Evolutionary conservation across 352 stramenopile species (phyloP), one percentile per base, ranked within the genome.

Genomic region (Globisporangium cylindrosporum): DNA sequence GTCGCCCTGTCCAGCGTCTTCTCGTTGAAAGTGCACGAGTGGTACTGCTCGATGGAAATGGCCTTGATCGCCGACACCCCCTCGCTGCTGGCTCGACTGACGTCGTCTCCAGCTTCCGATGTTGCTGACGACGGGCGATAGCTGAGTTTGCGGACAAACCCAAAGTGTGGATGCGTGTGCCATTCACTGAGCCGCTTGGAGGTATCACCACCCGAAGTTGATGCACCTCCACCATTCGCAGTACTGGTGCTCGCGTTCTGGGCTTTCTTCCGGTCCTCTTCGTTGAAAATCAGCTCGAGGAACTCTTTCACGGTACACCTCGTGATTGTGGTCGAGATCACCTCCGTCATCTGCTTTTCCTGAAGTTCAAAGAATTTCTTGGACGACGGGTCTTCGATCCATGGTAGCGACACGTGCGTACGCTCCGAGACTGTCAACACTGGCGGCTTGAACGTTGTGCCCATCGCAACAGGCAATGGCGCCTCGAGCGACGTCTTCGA

Each of bases 1-100:
- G 70, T 69, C 12, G 71, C 74, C 54, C 80, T 85, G 7, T 78
- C 73, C 51, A 78, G 66, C 29, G 46, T 49, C 27, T 74, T 74
- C n/a, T 77, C 73, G 22, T 85, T 73, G 18, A 88, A 65, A 0
- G 65, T 71, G 49, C 76, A 83, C 8, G 82, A 80, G 67, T 88
- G 66, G 68, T 82, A 91, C 69, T 89, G 75, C 43, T 91, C 82
- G 60, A 91, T 83, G 1, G 76, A 64, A 20, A 88, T 71, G 3
- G 82, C 73, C 27, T 81, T 79, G 27, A 80, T 62, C 25, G 68
- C 68, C 29, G 62, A 74, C 1, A 32, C n/a, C 12, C 22, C 10
- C 9, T 62, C 54, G 25, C 18, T 68, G 32, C 32, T 68, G 32
- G 9, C 8, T 51, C 43, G 43, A 32, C 24, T 43, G 0, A 18